Evolutionary conservation across 139 green algal species (phyloP), one percentile per base, ranked within the genome.

Genomic region (Astrephomene gubernaculifera): DNA sequence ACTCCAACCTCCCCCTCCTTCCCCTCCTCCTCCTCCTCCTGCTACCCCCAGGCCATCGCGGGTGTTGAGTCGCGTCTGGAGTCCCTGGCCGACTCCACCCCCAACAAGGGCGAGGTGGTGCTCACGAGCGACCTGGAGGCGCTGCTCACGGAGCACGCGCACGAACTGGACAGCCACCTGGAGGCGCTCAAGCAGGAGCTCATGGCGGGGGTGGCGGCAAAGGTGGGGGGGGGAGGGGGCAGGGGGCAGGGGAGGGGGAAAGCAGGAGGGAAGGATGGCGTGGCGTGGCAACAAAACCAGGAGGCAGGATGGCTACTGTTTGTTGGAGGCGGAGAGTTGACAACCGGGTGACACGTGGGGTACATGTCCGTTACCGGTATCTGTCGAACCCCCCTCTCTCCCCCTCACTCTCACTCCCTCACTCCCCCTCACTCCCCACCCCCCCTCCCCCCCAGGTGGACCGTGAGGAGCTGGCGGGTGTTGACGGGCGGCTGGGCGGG

Each of bases 21-120:
- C 44, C 31, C 27, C 17, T 10, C n/a, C 36, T 27, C n/a, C 31
- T 49, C 19, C 5, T 67, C 71, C 31, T 9, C 39, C 68, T 22
- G 39, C 31, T 24, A 33, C 27, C 8, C 43, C 8, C 74, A 82
- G 74, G 79, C 79, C n/a, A 85, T 85, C 41, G 68, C 87, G 60
- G 82, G 71, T n/a, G 70, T 88, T 60, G 88, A 92, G 68, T 75
- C 80, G 33, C 81, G 85, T 1, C 38, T 92, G 29, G 88, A 92
- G 69, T 75, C 54, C 53, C 69, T 90, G 41, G 82, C 88, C 19
- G 85, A 90, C 43, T 64, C 52, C 38, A 92, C 88, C 38, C 81
- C 88, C 14, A 86, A 87, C 68, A 86, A 87, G 84, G 76, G 76
- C 4, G 85, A 89, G 63, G 88, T 92, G 45, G 88, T 92, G 38